These are phyloP conservation scores for Pyricularia grisea DNA, from an alignment of 2,329 filamentous ascomycete species.

Conservation along the genomic window DNA sequence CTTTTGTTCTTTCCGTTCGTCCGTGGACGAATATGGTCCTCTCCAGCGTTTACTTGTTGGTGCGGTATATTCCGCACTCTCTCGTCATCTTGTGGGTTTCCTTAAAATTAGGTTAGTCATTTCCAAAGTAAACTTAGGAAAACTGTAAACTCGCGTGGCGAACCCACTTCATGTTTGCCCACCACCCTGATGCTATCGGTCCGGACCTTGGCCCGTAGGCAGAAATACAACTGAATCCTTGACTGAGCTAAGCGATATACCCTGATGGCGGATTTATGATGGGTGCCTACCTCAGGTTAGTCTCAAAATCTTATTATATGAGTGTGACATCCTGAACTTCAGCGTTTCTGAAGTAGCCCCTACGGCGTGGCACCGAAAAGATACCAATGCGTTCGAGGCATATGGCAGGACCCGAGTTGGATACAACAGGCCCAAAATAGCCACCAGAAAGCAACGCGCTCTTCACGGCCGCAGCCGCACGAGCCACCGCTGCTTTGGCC, in stretches of 20 bases:
- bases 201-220: no score
- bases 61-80: neutral
- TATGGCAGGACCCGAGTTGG: neutral
- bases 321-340: neutral
- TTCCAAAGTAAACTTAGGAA: neutral
- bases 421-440: neutral
- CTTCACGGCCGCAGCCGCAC: neutral
- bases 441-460: neutral
- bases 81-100: neutral
- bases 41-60: neutral
- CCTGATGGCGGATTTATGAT: neutral
- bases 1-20: neutral
- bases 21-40: neutral
- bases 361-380: neutral
- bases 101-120: neutral
- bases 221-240: neutral
- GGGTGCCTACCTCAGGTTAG: neutral
- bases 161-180: neutral
- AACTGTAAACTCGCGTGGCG: neutral
- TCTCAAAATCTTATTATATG: neutral
- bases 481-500: neutral
- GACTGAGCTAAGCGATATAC: neutral
- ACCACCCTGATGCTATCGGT: neutral
- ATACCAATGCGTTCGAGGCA: conserved; percentile 1
- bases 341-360: neutral